Conservation (phyloP, 768 basidiomycete species). For the Amanita rimosa region DNA sequence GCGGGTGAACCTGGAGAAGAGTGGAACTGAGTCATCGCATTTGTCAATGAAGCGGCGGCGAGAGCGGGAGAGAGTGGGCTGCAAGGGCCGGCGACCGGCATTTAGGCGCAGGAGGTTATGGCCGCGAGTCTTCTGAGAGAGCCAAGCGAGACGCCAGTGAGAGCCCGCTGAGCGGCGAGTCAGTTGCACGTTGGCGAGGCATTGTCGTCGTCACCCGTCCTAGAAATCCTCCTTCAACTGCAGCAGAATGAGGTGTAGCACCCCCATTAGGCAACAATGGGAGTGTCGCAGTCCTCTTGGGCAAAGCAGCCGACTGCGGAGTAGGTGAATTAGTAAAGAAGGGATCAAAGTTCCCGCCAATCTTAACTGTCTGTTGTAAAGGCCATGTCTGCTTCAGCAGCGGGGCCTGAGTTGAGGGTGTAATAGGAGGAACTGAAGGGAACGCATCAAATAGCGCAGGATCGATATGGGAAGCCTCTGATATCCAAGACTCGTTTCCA, state of each 20-base stretch:
- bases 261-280: background rate
- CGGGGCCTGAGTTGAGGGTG: slow-evolving; percentile 17
- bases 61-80: too few relatives aligned
- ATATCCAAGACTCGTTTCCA: slow-evolving; percentile 30
- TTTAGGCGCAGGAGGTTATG: too few relatives aligned
- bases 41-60: too few relatives aligned
- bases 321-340: background rate
- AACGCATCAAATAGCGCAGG: slow-evolving; percentile 59
- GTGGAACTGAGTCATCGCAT: too few relatives aligned
- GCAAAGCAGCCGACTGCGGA: background rate
- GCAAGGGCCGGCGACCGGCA: too few relatives aligned
- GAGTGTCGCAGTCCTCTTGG: slow-evolving; percentile 1
- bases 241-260: background rate
- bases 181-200: background rate
- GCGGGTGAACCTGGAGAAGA: too few relatives aligned
- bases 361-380: background rate
- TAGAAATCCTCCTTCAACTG: background rate
- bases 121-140: too few relatives aligned
- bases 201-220: background rate
- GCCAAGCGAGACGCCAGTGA: too few relatives aligned
- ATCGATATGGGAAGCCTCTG: slow-evolving; percentile 38
- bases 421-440: slow-evolving; percentile 51
- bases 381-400: background rate
- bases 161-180: too few relatives aligned
- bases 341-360: background rate